Base-by-base conservation (phyloP, 2,329 filamentous ascomycete species). In the Nigrograna mackinnonii region DNA sequence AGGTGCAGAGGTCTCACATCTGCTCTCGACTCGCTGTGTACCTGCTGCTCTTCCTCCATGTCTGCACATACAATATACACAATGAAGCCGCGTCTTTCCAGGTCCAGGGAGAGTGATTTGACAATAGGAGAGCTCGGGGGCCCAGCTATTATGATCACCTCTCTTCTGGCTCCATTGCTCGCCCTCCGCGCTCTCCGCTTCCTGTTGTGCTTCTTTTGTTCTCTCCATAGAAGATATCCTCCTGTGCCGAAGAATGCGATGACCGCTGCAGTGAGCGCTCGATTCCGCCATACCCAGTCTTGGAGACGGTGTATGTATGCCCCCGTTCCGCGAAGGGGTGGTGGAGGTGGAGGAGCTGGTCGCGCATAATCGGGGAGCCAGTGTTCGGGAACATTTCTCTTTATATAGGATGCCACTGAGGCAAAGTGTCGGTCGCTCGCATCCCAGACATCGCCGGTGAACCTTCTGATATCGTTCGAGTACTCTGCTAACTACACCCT, bases 31-130 rank as follows among this genome's bases (percentile, higher is more conserved):
- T 95, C 82, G 46, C 82, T 80, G 46, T 89, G 82, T 12, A 97
- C 84, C 50, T 87, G 73, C 24, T 85, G 78, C 66, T 97, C 91
- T 54, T 97, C 92, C 57, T 96, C 89, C 45, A 84, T 73, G n/a
- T 84, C 89, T 50, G 84, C 86, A 58, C 91, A 92, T 1, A 95
- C 88, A 46, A 99, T 78, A 67, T 91, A 99, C 42, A 97, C 89
- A 47, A 97, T 88, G 67, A 95, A 97, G 4, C 94, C 94, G 51
- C 91, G 83, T 46, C 91, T 79, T 71, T 97, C 94, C 54, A 99
- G 76, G 62, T 99, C 94, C 35, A 91, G 72, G 2, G 90, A 84
- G 40, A 97, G 76, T 9, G 89, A 90, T 59, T 85, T 86, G 5
- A 90, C 92, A 60, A 96, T 78, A 13, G 91, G 87, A 58, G 95